Conservation (phyloP, 2,329 filamentous ascomycete genomes). For the Ceratocystis alfenasii region DNA sequence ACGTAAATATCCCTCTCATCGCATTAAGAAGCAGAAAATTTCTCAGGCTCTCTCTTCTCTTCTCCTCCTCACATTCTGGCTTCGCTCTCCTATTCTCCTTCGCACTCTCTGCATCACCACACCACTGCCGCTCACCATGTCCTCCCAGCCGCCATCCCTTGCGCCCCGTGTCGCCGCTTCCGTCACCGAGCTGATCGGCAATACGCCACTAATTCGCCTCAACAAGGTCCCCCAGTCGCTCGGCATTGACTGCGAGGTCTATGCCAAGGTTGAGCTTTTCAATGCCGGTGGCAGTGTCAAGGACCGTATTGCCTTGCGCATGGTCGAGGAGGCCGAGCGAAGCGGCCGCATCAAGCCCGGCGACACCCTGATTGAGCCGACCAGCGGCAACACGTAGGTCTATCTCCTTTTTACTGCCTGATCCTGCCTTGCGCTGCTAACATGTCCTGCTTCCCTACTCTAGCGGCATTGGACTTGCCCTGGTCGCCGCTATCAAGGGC, state of each 20-base stretch:
- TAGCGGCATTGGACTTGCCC: slow-evolving; percentile 77
- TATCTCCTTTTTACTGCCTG: background rate
- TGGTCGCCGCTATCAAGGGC: slow-evolving; percentile 90
- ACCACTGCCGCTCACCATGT: background rate
- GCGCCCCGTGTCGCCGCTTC: slow-evolving; percentile 40
- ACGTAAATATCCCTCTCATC: background rate
- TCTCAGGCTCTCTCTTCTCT: background rate
- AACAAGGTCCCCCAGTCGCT: slow-evolving; percentile 87
- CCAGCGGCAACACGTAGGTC: slow-evolving; percentile 76
- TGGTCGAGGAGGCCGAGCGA: slow-evolving; percentile 92
- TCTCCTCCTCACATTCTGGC: background rate
- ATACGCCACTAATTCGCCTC: slow-evolving; percentile 86
- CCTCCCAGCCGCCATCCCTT: slow-evolving; percentile 28
- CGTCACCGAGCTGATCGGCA: slow-evolving; percentile 81
- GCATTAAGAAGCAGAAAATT: background rate
- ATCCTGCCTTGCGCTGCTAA: background rate
- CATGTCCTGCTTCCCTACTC: background rate
- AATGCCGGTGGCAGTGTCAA: slow-evolving; percentile 91
- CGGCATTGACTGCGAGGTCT: slow-evolving; percentile 78
- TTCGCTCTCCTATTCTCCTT: background rate
- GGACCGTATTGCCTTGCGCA: slow-evolving; percentile 87
- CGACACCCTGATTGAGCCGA: slow-evolving; percentile 94
- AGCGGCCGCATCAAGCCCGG: slow-evolving; percentile 90
- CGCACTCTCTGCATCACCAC: background rate
- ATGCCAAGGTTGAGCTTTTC: slow-evolving; percentile 85